Evolutionary conservation across 805 yeast genomes (phyloP), one percentile per base, ranked within the genome.

Genomic region (Candida stauntonica): DNA sequence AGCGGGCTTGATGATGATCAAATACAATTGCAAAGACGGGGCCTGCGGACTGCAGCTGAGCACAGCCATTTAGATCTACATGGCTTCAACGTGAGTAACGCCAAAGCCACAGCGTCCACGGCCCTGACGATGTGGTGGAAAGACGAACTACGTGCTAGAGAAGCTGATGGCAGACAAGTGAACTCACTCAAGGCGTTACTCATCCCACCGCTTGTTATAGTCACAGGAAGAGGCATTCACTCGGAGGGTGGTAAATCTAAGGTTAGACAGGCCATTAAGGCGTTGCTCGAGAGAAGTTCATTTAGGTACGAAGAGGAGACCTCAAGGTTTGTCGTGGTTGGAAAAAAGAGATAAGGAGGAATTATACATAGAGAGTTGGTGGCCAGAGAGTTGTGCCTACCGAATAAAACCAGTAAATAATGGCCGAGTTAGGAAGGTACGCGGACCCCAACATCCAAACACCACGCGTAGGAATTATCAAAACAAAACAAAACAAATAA

Each of bases 141-240:
- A 1, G 64, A 63, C 17, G 91, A 84, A 54, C 28, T 68, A 15
- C 46, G 49, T 2, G 54, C 58, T 17, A 53, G 89, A 36, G 70
- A 63, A 38, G 47, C 60, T 2, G 38, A 53, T 17, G 76, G 77
- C 0, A 64, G 58, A 5, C 51, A 66, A 5, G 44, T 54, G 3
- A 58, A 54, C 36, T 64, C 70, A 2, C 42, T 61, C 0, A 58
- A 55, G 20, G 79, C 70, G 0, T 39, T 50, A 9, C 63, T 65
- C 53, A 66, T 73, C 1, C 63, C 58, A 1, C 72, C 75, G 0
- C 50, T 81, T 7, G 54, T 43, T 1, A 60, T 83, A 0, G 60
- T 82, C 11, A 81, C 91, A 0, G 91, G 93, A 0, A 60, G 86
- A 46, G 93, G 93, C 0, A 50, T 79, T 5, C 93, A 84, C 55